Base-by-base conservation (phyloP, 495 filamentous ascomycete species). In the Rhypophila decipiens region DNA sequence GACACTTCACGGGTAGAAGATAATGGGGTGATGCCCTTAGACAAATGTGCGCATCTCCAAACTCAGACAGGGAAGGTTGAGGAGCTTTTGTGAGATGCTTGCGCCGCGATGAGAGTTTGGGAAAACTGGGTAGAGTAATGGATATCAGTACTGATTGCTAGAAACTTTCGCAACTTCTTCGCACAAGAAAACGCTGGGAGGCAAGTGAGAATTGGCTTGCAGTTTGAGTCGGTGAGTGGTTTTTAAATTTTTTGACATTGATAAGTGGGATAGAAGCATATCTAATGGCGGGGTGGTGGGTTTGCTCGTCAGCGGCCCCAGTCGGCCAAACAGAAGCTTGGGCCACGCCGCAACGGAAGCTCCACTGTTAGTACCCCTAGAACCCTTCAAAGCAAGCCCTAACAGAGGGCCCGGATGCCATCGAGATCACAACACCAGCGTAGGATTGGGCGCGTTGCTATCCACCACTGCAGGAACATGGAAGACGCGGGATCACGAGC, bases 161-260 rank as follows among this genome's bases (percentile, higher is more conserved):
- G 27, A 9, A 39, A 20, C 10, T 39, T 20, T 18, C 15, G 37
- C n/a, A 17, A 34, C 35, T 12, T n/a, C 18, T 5, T 45, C 27
- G 17, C 24, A 10, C 12, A 15, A 23, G 38, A 2, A 40, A 40
- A 20, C 22, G 39, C 36, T n/a, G 21, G 23, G 36, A 13, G 20
- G 18, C 13, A 19, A 33, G n/a, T 13, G 27, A 36, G 39, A 39
- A 22, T 18, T 27, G 33, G 34, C 21, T 15, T 21, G 41, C 5
- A 24, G 23, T 45, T n/a, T 7, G 24, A 42, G 39, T 40, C 42
- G 50, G 44, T 57, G 52, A 51, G 55, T 44, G 43, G 54, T 53
- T 57, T 56, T 45, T 40, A 51, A 51, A 29, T 54, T 53, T 56
- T 44, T 34, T 50, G 55, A 51, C 49, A 41, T 42, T 49, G 41